phyloP scores from a whole-genome alignment of 2,329 filamentous ascomycete genomes.

The Parascedosporium putredinis region DNA sequence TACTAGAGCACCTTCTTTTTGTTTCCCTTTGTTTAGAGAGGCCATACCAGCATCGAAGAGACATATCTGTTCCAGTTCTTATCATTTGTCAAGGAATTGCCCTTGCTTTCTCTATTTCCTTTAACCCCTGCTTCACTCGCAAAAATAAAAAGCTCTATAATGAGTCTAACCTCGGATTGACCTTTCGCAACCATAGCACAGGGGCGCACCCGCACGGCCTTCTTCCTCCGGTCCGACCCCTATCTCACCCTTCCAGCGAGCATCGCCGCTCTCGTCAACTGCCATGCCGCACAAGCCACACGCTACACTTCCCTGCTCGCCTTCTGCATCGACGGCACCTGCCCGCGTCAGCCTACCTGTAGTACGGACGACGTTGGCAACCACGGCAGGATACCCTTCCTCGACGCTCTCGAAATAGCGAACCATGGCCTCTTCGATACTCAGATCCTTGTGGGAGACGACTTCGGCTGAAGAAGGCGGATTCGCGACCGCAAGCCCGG shows the following conservation, averaged over 20 bases:
- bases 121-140: background rate
- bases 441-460: conserved; percentile 62
- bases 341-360: conserved; percentile 63
- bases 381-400: conserved; percentile 76
- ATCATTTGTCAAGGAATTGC: no score
- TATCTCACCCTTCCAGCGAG: conserved; percentile 51
- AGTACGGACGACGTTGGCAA: conserved; percentile 90
- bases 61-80: no score
- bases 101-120: no score
- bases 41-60: no score
- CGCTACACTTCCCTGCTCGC: conserved; percentile 7
- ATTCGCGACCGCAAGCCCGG: conserved; percentile 26
- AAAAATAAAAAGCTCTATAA: background rate
- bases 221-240: conserved; percentile 28
- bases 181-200: conserved; percentile 69
- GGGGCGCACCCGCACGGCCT: conserved; percentile 24
- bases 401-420: conserved; percentile 75
- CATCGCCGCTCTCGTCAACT: conserved; percentile 52
- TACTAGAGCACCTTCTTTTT: background rate
- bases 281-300: conserved; percentile 64
- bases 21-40: conserved; percentile 6
- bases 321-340: conserved; percentile 8
- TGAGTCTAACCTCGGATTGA: conserved; percentile 42
- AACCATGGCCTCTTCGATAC: conserved; percentile 82
- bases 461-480: conserved; percentile 25